Percentiles rank a stretch among this genome's conserved stretches.
phyloP scores from a whole-genome alignment of 2,329 filamentous ascomycete species.

The Intubia oerlemansii region DNA sequence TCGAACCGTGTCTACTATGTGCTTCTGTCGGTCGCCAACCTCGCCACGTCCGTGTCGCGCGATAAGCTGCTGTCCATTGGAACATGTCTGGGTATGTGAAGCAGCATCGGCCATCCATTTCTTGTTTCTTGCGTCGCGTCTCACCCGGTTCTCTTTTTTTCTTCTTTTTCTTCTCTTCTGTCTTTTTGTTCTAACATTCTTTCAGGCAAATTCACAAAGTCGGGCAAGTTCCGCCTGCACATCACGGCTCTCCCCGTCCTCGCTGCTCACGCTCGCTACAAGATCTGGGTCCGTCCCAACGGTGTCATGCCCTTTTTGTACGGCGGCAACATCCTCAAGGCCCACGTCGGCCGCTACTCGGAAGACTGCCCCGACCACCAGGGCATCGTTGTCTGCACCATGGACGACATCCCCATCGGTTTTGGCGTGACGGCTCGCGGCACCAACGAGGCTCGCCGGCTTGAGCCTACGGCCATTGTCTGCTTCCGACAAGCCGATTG shows the following conservation, averaged over 20 bases:
- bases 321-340: conserved; percentile 64
- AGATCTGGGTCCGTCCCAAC: conserved; percentile 92
- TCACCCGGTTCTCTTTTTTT: no score
- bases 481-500: conserved; percentile 85
- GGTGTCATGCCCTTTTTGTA: conserved; percentile 97
- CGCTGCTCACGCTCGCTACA: conserved; percentile 79
- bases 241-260: conserved; percentile 76
- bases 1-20: conserved; percentile 74
- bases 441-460: conserved; percentile 58
- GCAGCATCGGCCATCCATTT: no score
- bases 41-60: conserved; percentile 68
- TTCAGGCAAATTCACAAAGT: conserved; percentile 82
- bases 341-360: conserved; percentile 55
- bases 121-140: background rate
- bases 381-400: conserved; percentile 72
- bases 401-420: conserved; percentile 85
- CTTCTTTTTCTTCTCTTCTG: background rate
- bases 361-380: conserved; percentile 89
- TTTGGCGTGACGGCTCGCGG: conserved; percentile 84
- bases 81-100: conserved; percentile 45
- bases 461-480: conserved; percentile 80
- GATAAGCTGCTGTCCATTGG: conserved; percentile 73
- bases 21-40: conserved; percentile 69
- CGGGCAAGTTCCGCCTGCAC: conserved; percentile 85
- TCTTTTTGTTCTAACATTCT: background rate